Conservation (phyloP, 2,329 filamentous ascomycete genomes). For the Pyrenochaeta sp. region DNA sequence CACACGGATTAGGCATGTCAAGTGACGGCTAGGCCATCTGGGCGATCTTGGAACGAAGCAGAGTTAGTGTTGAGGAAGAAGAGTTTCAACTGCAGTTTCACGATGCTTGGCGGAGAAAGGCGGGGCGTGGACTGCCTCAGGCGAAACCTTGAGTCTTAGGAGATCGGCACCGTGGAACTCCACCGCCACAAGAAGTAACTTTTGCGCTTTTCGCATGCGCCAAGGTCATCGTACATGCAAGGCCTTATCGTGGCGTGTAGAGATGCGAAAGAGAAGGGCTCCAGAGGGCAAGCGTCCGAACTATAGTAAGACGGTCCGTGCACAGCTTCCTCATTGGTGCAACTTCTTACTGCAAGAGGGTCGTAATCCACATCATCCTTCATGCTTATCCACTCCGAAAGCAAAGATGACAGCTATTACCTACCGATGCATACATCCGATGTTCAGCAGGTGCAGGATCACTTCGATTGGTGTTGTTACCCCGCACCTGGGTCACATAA, state of each 20-base stretch:
- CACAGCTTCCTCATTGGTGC: too few species aligned
- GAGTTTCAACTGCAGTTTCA: constrained; percentile 28
- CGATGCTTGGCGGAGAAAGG: constrained; percentile 20
- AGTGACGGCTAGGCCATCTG: constrained; percentile 12
- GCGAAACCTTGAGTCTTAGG: constrained; percentile 1
- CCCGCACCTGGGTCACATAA: not conserved
- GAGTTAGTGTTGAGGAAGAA: constrained; percentile 12
- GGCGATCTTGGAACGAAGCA: constrained; percentile 14
- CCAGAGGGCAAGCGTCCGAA: too few species aligned
- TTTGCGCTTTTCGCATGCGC: too few species aligned
- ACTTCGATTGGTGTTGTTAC: not conserved
- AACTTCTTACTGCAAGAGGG: too few species aligned
- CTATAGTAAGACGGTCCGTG: too few species aligned
- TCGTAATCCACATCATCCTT: too few species aligned
- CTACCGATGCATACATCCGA: not conserved
- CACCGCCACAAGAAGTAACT: not conserved
- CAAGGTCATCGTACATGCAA: too few species aligned
- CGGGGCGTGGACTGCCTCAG: constrained; percentile 19
- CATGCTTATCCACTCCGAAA: too few species aligned
- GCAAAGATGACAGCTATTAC: too few species aligned
- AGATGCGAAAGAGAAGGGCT: too few species aligned
- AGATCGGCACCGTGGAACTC: too few species aligned
- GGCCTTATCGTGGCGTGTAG: too few species aligned
- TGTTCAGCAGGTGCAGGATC: not conserved
- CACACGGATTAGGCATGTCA: constrained; percentile 3